phyloP scores from a whole-genome alignment of 768 basidiomycete genomes.

The Guyanaporus albipodus region DNA sequence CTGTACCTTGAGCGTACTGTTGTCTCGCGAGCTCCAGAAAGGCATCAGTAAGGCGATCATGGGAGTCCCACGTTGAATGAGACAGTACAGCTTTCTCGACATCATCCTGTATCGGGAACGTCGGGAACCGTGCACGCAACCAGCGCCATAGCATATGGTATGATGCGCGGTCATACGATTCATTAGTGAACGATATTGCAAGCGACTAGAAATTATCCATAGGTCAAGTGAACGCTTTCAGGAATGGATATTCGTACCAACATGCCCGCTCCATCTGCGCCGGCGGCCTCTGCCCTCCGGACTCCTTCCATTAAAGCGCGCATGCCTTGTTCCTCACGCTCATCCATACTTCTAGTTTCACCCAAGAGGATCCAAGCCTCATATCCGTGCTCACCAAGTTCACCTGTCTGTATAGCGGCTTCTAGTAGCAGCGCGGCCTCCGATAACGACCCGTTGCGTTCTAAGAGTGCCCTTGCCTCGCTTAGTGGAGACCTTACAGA shows the following conservation, averaged over 20 bases:
- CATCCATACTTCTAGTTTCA: conserved; percentile 86
- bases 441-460: conserved; percentile 79
- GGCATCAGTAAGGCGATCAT: conserved; percentile 73
- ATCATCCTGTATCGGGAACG: conserved; percentile 50
- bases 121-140: conserved; percentile 65
- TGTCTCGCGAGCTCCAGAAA: conserved; percentile 78
- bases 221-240: conserved; percentile 4
- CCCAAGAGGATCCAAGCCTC: conserved; percentile 94
- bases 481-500: conserved; percentile 48
- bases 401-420: conserved; percentile 81
- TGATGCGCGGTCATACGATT: conserved; percentile 83
- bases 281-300: conserved; percentile 56
- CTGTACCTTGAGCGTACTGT: conserved; percentile 67
- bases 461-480: conserved; percentile 74
- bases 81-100: conserved; percentile 50
- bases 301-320: conserved; percentile 74
- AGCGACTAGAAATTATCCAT: conserved; percentile 57
- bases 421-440: conserved; percentile 87
- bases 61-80: conserved; percentile 77
- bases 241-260: conserved; percentile 45
- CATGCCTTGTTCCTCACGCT: conserved; percentile 80
- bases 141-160: conserved; percentile 84
- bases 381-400: conserved; percentile 75
- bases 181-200: conserved; percentile 95
- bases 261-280: conserved; percentile 68